Conservation (phyloP, 2,329 filamentous ascomycete genomes). For the Fusarium protoensiforme region DNA sequence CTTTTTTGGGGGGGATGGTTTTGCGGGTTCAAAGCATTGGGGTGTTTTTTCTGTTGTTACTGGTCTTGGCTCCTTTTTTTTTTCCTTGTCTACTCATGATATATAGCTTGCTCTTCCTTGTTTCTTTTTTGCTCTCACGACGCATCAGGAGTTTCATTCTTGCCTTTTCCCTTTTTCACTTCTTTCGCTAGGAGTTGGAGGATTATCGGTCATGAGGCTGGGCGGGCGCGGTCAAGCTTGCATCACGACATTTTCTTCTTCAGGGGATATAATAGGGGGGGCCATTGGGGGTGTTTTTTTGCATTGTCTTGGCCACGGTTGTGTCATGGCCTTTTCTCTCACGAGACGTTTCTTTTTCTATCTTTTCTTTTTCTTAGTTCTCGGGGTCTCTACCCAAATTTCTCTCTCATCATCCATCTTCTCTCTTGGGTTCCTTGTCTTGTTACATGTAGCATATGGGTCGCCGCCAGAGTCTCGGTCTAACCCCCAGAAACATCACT, state of each 20-base stretch:
- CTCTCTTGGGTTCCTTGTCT: constrained; percentile 13
- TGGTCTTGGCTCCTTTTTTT: constrained; percentile 11
- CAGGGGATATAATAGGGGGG: constrained; percentile 33
- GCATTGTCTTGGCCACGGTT: not conserved
- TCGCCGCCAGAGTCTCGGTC: not conserved
- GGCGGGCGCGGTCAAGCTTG: constrained; percentile 12
- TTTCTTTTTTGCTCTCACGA: constrained; percentile 17
- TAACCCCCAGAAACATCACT: constrained; percentile 1
- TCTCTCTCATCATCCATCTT: not conserved
- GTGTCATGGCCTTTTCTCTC: constrained; percentile 21
- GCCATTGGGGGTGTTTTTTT: not conserved
- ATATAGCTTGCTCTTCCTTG: not conserved
- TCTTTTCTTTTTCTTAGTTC: not conserved
- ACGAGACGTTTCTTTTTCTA: constrained; percentile 20
- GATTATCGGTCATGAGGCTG: constrained; percentile 31
- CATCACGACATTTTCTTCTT: constrained; percentile 39
- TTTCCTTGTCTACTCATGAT: not conserved
- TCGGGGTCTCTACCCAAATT: not conserved
- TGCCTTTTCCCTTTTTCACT: constrained; percentile 6
- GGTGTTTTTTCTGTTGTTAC: constrained; percentile 17
- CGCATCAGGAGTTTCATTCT: constrained; percentile 17
- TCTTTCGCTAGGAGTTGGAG: constrained; percentile 36
- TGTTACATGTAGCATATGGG: constrained; percentile 11
- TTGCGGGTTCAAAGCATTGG: constrained; percentile 22
- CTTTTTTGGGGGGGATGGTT: constrained; percentile 19